phyloP scores from a whole-genome alignment of 169 alveolate genomes.

The Pseudocohnilembus persalinus region DNA sequence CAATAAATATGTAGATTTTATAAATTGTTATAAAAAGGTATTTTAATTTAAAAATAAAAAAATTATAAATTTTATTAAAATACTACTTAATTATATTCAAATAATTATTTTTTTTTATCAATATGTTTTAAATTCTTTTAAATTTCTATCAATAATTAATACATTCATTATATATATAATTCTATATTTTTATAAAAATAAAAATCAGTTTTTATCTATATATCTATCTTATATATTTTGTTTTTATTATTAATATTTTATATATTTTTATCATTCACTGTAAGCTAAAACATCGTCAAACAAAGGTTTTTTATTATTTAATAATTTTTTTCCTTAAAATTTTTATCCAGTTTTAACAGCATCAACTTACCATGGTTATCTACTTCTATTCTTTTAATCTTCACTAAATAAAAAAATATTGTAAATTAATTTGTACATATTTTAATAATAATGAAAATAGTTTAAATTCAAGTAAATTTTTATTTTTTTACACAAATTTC shows the following conservation, averaged over 20 bases:
- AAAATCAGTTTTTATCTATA: neutral
- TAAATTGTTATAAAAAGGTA: too few species aligned
- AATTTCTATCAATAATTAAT: too few species aligned
- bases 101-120: too few species aligned
- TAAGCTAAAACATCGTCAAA: slow-evolving; percentile 39
- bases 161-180: too few species aligned
- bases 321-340: slow-evolving; percentile 38
- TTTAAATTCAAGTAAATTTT: neutral
- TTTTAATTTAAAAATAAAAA: too few species aligned
- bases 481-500: neutral
- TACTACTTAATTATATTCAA: too few species aligned
- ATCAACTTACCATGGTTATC: slow-evolving; percentile 31
- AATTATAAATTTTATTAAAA: too few species aligned
- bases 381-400: slow-evolving; percentile 27
- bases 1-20: too few species aligned
- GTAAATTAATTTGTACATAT: neutral
- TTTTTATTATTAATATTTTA: neutral
- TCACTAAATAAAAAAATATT: neutral
- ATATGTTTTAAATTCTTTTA: too few species aligned
- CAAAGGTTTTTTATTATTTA: slow-evolving; percentile 12
- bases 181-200: too few species aligned
- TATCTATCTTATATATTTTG: neutral
- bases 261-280: slow-evolving; percentile 21
- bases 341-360: slow-evolving; percentile 1
- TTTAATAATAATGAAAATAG: neutral